These are phyloP conservation scores for Claviceps capensis DNA, from an alignment of 2,329 filamentous ascomycete species.

Conservation along the genomic window DNA sequence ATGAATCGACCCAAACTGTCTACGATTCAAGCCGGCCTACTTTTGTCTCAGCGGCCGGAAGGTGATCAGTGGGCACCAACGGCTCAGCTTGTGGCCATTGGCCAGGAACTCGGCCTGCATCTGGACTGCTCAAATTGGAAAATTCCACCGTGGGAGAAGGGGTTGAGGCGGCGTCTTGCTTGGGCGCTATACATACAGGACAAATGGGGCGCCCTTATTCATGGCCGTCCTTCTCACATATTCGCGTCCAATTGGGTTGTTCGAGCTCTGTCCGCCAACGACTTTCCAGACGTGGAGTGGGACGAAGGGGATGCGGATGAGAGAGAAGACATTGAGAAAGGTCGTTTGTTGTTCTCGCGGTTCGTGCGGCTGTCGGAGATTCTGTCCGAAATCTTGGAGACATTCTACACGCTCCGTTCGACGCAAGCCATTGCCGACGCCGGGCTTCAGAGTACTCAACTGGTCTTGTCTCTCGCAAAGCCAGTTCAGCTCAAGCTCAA, in stretches of 20 bases:
- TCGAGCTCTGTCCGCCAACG: slow-evolving; percentile 44
- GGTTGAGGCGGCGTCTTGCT: slow-evolving; percentile 68
- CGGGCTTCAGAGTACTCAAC: slow-evolving; percentile 54
- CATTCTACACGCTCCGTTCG: slow-evolving; percentile 70
- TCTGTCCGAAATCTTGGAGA: slow-evolving; percentile 67
- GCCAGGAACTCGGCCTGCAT: slow-evolving; percentile 78
- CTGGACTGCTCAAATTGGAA: slow-evolving; percentile 80
- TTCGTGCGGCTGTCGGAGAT: slow-evolving; percentile 66
- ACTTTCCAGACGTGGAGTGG: slow-evolving; percentile 61
- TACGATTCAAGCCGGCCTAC: slow-evolving; percentile 62
- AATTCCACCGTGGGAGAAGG: slow-evolving; percentile 77
- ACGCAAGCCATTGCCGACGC: slow-evolving; percentile 54
- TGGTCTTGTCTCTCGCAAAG: slow-evolving; percentile 64
- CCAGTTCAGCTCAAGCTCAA: slow-evolving; percentile 72
- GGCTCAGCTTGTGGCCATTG: slow-evolving; percentile 73
- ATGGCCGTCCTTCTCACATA: slow-evolving; percentile 72
- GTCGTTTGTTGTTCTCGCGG: slow-evolving; percentile 57
- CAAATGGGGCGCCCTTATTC: slow-evolving; percentile 75
- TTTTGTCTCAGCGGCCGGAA: slow-evolving; percentile 62
- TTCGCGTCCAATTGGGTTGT: slow-evolving; percentile 65
- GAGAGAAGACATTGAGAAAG: slow-evolving; percentile 50
- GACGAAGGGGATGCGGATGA: slow-evolving; percentile 48
- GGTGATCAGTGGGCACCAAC: slow-evolving; percentile 75
- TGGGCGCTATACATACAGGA: slow-evolving; percentile 95
- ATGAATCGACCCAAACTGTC: slow-evolving; percentile 73